A percentile compares a stretch with the other conserved stretches of the same genome.
phyloP scores from a whole-genome alignment of 73 alveolate genomes.

The Symbiodinium pilosum region DNA sequence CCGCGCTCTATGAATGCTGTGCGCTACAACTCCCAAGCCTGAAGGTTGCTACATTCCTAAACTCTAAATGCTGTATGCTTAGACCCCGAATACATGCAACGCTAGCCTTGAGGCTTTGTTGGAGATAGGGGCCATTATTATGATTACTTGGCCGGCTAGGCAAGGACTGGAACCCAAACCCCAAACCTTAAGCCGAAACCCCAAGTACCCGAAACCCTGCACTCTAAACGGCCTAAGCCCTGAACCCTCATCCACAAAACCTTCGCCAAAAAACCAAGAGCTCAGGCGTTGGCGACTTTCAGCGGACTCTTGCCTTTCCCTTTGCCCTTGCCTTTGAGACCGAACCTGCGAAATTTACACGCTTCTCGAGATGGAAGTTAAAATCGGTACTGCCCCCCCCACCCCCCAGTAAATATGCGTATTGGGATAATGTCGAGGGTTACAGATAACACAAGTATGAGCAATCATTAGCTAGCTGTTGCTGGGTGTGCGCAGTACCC shows the following conservation, averaged over 20 bases:
- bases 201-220: not conserved
- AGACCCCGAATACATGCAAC: too few species aligned
- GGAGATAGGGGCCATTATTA: too few species aligned
- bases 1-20: not conserved
- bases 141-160: not conserved
- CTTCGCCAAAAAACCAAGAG: too few species aligned
- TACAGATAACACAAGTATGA: too few species aligned
- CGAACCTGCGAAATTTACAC: conserved; percentile 76
- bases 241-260: not conserved
- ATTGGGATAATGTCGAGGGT: too few species aligned
- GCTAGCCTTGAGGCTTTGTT: too few species aligned
- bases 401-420: too few species aligned
- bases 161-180: not conserved
- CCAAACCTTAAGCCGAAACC: not conserved
- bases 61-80: not conserved
- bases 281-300: conserved; percentile 49
- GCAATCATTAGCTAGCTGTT: too few species aligned
- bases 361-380: too few species aligned
- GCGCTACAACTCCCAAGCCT: not conserved
- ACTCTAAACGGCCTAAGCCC: not conserved
- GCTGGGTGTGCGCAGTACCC: too few species aligned
- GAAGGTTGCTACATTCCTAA: not conserved
- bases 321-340: conserved; percentile 93
- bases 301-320: conserved; percentile 89
- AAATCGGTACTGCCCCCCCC: too few species aligned